Percentiles rank a stretch among this genome's conserved stretches.
phyloP scores from a whole-genome alignment of 768 basidiomycete genomes.

The Leccinum olivaceopallidum region DNA sequence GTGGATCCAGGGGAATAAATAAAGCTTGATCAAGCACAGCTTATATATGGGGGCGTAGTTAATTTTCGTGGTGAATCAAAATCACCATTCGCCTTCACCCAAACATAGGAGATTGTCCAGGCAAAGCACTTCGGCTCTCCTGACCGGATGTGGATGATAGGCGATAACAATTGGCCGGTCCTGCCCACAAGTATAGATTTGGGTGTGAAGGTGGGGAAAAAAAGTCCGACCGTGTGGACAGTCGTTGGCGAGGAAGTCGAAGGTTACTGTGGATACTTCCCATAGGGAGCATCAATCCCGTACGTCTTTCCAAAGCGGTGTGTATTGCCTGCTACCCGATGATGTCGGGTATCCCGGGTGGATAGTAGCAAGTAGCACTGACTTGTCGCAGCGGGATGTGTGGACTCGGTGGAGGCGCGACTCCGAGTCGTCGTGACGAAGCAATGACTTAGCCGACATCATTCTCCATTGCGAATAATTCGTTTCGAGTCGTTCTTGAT shows the following conservation, averaged over 20 bases:
- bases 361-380: too few relatives aligned
- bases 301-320: neutral
- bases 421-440: too few relatives aligned
- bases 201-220: constrained; percentile 3
- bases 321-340: neutral
- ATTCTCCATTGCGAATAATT: neutral
- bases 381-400: neutral
- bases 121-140: constrained; percentile 12
- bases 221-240: constrained; percentile 5
- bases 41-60: constrained; percentile 11
- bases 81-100: neutral
- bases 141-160: constrained; percentile 14
- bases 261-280: neutral
- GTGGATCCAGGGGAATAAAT: neutral
- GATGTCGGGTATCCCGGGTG: neutral
- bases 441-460: neutral
- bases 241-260: neutral
- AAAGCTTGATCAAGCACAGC: neutral
- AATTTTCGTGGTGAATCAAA: constrained; percentile 11
- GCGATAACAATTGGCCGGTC: neutral
- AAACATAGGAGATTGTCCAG: constrained; percentile 10
- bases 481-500: too few relatives aligned
- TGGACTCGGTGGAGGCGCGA: neutral
- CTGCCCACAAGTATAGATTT: neutral
- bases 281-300: neutral